Evolutionary conservation across 1,139 yeast species (phyloP).

Genomic region (Nakaseomyces kungkrabaensis): DNA sequence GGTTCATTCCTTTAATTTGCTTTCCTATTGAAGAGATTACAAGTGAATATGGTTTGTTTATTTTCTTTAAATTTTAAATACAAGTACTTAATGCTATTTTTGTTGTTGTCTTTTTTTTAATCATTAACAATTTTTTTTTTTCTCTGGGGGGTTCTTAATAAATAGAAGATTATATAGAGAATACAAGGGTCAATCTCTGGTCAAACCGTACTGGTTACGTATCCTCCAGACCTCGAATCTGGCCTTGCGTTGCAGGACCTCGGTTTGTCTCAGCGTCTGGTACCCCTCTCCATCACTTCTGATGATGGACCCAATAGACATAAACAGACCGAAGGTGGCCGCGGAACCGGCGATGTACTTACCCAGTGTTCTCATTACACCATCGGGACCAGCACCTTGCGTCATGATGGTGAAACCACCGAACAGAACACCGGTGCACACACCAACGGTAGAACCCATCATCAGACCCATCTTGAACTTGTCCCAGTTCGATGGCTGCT

Average conservation of each 20-base stretch:
- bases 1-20: too few relatives aligned
- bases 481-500: slow-evolving; percentile 83
- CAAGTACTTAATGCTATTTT: background rate
- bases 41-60: background rate
- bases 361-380: slow-evolving; percentile 91
- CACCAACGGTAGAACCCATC: slow-evolving; percentile 96
- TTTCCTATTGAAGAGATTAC: too few relatives aligned
- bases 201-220: slow-evolving; percentile 19
- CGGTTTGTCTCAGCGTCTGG: slow-evolving; percentile 9
- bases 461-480: slow-evolving; percentile 96
- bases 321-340: slow-evolving; percentile 89
- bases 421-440: slow-evolving; percentile 87
- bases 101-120: background rate
- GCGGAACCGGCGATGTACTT: slow-evolving; percentile 96
- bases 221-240: slow-evolving; percentile 26
- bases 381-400: slow-evolving; percentile 97
- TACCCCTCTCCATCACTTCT: slow-evolving; percentile 49
- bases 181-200: background rate
- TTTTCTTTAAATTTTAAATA: background rate
- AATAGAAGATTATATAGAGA: too few relatives aligned
- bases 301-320: slow-evolving; percentile 91
- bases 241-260: slow-evolving; percentile 24
- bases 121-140: background rate
- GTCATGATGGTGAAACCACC: slow-evolving; percentile 89
- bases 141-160: too few relatives aligned